A percentile compares a stretch with the other conserved stretches of the same genome.
Evolutionary conservation across 1,284 basidiomycete species (phyloP).

Genomic region (Waitea zeae): DNA sequence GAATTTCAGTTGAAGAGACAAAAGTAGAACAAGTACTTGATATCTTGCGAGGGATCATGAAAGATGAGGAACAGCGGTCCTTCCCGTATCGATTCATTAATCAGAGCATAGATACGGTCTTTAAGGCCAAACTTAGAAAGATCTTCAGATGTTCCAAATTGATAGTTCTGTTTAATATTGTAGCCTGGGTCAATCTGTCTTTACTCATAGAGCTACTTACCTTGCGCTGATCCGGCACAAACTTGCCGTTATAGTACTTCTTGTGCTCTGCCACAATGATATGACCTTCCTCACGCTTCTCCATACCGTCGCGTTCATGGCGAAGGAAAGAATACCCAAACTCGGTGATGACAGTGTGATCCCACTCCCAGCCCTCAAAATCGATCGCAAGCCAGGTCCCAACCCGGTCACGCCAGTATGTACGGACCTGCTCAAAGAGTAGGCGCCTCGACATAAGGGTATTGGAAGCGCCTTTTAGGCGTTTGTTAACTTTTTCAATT

Average conservation of each 20-base stretch:
- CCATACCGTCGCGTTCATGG: conserved; percentile 39
- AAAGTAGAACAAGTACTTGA: conserved; percentile 48
- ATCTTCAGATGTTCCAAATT: conserved; percentile 42
- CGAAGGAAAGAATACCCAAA: conserved; percentile 58
- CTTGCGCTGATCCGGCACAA: conserved; percentile 41
- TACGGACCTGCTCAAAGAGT: conserved; percentile 48
- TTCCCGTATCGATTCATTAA: conserved; percentile 20
- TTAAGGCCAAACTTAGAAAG: conserved; percentile 35
- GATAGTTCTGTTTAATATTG: conserved; percentile 30
- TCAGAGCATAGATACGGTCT: conserved; percentile 27
- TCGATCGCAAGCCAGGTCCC: conserved; percentile 64
- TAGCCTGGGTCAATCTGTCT: too few species aligned
- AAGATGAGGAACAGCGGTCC: conserved; percentile 68
- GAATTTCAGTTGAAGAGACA: too few species aligned
- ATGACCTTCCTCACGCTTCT: conserved; percentile 31
- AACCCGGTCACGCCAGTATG: conserved; percentile 36
- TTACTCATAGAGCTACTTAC: conserved; percentile 22
- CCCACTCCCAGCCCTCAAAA: conserved; percentile 66
- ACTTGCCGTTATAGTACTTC: conserved; percentile 38
- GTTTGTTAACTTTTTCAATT: conserved; percentile 65
- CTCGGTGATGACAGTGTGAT: conserved; percentile 55
- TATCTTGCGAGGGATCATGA: conserved; percentile 57
- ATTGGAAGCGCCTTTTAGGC: conserved; percentile 43
- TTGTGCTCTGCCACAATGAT: conserved; percentile 47
- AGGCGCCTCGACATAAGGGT: conserved; percentile 33